phyloP scores from a whole-genome alignment of 1,139 yeast genomes.

The Hyphopichia wangnamkhiaoensis region DNA sequence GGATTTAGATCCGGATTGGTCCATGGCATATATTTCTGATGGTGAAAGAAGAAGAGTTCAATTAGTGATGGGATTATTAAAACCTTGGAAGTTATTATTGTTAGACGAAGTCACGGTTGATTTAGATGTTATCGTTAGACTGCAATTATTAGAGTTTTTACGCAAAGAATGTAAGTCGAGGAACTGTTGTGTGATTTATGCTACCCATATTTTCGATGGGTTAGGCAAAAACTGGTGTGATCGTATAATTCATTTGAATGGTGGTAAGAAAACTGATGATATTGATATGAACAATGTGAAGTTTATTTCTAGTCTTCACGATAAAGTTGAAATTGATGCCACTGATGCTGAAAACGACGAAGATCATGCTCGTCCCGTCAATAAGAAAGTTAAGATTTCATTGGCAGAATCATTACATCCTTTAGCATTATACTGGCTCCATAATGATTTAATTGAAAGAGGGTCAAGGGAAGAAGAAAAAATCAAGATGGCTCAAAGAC shows the following conservation, averaged over 20 bases:
- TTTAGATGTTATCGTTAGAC: constrained; percentile 87
- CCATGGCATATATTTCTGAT: constrained; percentile 89
- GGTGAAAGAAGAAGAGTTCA: constrained; percentile 96
- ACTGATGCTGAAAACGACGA: constrained; percentile 13
- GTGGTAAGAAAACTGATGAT: constrained; percentile 51
- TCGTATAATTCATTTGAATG: constrained; percentile 72
- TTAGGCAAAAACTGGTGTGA: constrained; percentile 84
- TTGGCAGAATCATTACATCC: constrained; percentile 66
- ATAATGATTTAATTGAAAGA: constrained; percentile 50
- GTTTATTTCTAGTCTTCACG: constrained; percentile 12
- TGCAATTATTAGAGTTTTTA: constrained; percentile 68
- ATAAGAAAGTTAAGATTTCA: constrained; percentile 31
- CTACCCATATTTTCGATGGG: constrained; percentile 97
- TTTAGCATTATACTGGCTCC: constrained; percentile 66
- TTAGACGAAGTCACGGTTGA: constrained; percentile 97
- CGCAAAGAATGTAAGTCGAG: constrained; percentile 67
- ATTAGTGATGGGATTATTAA: constrained; percentile 85
- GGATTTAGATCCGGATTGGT: constrained; percentile 87
- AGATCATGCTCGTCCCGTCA: constrained; percentile 10
- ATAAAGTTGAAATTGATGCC: background rate
- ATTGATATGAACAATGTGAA: constrained; percentile 18
- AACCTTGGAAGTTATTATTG: constrained; percentile 83
- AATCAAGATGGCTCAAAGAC: constrained; percentile 42
- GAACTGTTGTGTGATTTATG: constrained; percentile 76
- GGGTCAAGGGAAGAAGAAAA: constrained; percentile 58